Evolutionary conservation across 139 green algal species (phyloP), one percentile per base, ranked within the genome.

Genomic region (Chlamydomonas sp.): DNA sequence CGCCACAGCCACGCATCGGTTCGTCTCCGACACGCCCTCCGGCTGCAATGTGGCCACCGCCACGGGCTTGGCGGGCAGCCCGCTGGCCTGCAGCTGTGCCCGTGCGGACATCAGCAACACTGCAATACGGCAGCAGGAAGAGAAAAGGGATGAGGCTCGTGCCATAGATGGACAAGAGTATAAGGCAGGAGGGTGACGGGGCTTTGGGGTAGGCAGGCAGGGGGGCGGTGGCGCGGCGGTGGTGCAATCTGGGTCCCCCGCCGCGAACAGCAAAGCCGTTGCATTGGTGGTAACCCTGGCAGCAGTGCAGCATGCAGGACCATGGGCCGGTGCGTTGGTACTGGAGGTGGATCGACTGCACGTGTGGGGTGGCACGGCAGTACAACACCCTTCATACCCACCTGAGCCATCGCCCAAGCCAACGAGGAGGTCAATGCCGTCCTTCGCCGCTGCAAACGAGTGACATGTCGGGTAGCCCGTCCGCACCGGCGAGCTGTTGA

Each of bases 351-450:
- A 49, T 49, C 31, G 31, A 49, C 31, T 49, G 31, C 31, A 49
- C 31, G 14, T 63, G 58, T 71, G 10, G 12, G 66, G 10, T 10
- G 12, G 66, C 66, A 58, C 63, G 5, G 59, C 18, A 68, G 31
- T 5, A 80, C 59, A 72, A 7, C 12, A 14, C 0, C 87, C 31
- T 49, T 49, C 31, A 49, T 49, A 49, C 31, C 9, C 78, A 97
- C 95, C 93, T 85, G 95, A 87, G 8, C 95, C 95, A 57, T 94
- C 96, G 10, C 84, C 88, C 5, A 97, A 79, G 8, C 95, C 95
- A 1, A 98, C 91, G 0, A 97, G 83, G 18, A 96, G 66, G 78
- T 98, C 95, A 2, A 91, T 78, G 4, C 91, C 92, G 60, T 98
- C 95, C 59, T 81, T 77, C 5, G 92, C 77, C 4, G 86, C 16